These are phyloP conservation scores for Waltergamsia citrina DNA, from an alignment of 2,329 filamentous ascomycete genomes.

Conservation along the genomic window DNA sequence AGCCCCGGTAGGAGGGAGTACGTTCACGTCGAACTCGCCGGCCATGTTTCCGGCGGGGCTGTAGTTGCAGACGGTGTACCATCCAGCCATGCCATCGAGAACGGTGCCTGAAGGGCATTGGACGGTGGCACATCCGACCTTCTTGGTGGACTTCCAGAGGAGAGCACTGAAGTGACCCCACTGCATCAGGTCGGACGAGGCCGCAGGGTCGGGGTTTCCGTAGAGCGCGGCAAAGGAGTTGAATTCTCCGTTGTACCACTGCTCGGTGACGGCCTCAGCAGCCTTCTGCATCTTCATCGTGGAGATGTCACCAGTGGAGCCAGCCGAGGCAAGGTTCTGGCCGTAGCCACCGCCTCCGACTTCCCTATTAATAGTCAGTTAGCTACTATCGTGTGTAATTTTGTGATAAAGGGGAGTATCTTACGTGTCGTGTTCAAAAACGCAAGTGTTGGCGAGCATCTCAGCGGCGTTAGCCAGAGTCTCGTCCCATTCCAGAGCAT, in stretches of 20 bases:
- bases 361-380: conserved; percentile 32
- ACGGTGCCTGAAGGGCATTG: conserved; percentile 50
- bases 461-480: conserved; percentile 55
- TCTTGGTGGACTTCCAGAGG: conserved; percentile 27
- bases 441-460: conserved; percentile 55
- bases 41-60: conserved; percentile 50
- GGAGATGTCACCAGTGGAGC: conserved; percentile 25
- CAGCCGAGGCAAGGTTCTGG: conserved; percentile 78
- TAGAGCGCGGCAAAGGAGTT: conserved; percentile 40
- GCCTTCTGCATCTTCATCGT: conserved; percentile 45
- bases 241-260: conserved; percentile 85
- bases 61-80: conserved; percentile 89
- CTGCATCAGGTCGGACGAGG: conserved; percentile 49
- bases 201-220: conserved; percentile 26
- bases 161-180: conserved; percentile 50
- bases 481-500: conserved; percentile 54
- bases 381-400: no score
- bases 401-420: no score
- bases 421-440: conserved; percentile 70
- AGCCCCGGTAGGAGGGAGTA: conserved; percentile 26
- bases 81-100: conserved; percentile 31
- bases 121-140: conserved; percentile 53
- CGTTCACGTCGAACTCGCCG: conserved; percentile 40
- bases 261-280: conserved; percentile 61
- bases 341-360: conserved; percentile 62